Evolutionary conservation across 2,329 filamentous ascomycete genomes (phyloP).

Genomic region (Cercospora sojina): DNA sequence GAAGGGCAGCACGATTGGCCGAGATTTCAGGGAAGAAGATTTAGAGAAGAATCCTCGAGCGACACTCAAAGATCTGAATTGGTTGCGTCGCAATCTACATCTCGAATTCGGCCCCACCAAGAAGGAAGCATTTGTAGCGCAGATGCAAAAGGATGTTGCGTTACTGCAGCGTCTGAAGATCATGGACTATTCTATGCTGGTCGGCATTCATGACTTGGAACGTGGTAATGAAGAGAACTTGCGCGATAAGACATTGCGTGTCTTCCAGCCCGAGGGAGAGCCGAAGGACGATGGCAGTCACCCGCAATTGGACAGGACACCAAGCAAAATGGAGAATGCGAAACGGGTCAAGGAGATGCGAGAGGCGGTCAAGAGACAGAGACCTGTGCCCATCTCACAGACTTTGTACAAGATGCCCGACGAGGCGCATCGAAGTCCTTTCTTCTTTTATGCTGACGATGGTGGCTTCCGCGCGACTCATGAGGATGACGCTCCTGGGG

Average conservation of each 20-base stretch:
- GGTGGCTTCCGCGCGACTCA: slow-evolving; percentile 92
- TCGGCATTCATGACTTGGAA: slow-evolving; percentile 88
- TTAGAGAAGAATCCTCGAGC: slow-evolving; percentile 85
- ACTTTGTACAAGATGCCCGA: slow-evolving; percentile 84
- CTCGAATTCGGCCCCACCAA: slow-evolving; percentile 87
- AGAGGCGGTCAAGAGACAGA: slow-evolving; percentile 88
- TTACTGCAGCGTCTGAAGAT: slow-evolving; percentile 86
- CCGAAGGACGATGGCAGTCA: slow-evolving; percentile 39
- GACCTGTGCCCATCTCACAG: slow-evolving; percentile 88
- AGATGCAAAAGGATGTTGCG: slow-evolving; percentile 82
- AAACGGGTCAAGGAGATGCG: slow-evolving; percentile 87
- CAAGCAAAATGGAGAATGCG: slow-evolving; percentile 87
- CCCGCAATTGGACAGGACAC: slow-evolving; percentile 71
- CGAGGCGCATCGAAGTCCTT: slow-evolving; percentile 65
- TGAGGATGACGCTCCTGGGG: slow-evolving; percentile 77
- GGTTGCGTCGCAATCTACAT: slow-evolving; percentile 80
- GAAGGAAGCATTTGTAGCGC: slow-evolving; percentile 82
- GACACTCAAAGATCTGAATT: slow-evolving; percentile 95
- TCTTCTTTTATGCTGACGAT: slow-evolving; percentile 90
- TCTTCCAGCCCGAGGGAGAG: slow-evolving; percentile 84
- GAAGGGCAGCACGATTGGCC: slow-evolving; percentile 92
- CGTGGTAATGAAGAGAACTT: slow-evolving; percentile 95
- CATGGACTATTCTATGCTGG: slow-evolving; percentile 96
- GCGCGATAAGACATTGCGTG: slow-evolving; percentile 81
- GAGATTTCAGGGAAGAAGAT: slow-evolving; percentile 86